Base-by-base conservation (phyloP, 148 eudicot genomes). In the Dysphania ambrosioides region DNA sequence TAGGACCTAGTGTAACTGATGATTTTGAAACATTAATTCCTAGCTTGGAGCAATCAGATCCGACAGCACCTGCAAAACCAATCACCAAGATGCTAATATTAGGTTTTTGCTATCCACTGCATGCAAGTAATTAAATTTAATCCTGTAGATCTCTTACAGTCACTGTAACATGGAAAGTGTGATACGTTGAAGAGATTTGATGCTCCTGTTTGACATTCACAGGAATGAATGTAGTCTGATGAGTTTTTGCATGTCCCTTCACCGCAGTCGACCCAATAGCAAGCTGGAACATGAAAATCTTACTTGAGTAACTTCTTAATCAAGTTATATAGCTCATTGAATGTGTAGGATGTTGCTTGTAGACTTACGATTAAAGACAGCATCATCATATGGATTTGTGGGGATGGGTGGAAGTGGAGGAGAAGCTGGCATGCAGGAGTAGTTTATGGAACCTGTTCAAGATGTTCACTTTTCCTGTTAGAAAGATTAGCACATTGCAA, bases 221-320 rank as follows among this genome's bases (percentile, higher is more conserved):
- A 91, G 32, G 80, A 72, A 72, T 89, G 92, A n/a, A 51, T 71
- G 59, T 86, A 68, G 30, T 86, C 82, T 74, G 67, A 29, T 42
- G 89, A 81, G 66, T 75, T 82, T 58, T 30, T 68, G 86, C 97
- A 91, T 10, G 83, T 85, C 15, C 97, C 97, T 77, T 86, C 86
- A 62, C 93, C 97, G 77, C 97, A 91, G 72, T 91, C 86, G 27
- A 84, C 74, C 93, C 90, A 87, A 57, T 83, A 72, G 80, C 97
- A 91, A 79, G 97, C 97, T 91, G 41, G 31, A 61, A 58, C 29
- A 78, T 34, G 12, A 62, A 47, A 60, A 30, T 30, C 12, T 23
- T 58, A 29, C 36, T 57, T 72, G 13, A 64, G 66, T 49, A 34
- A 61, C 41, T 32, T 51, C 44, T 26, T 23, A 13, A 55, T 19